Base-by-base conservation (phyloP, 306 rosid genomes). In the Luffa acutangula region DNA sequence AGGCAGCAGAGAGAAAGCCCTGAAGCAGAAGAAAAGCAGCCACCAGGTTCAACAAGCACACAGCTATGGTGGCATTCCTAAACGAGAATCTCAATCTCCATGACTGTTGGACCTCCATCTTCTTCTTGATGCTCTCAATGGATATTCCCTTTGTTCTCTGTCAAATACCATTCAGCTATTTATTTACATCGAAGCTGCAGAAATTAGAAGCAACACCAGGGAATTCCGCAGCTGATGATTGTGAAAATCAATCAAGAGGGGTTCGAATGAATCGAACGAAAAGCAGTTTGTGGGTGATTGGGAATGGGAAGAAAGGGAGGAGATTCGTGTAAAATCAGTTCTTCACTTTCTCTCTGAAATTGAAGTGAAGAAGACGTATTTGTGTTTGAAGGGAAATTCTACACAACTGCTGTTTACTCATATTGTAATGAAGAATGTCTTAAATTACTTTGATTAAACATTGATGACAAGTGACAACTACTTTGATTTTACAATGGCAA, bases 61-160 rank as follows among this genome's bases (percentile, higher is more conserved):
- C 85, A 48, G 80, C 59, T 6, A 96, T 82, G 71, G 99, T 96
- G n/a, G 97, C 99, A 82, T 75, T 93, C 82, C 90, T 91, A 89
- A 93, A 96, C 56, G 99, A 91, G 48, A 93, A 81, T 79, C 89
- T 87, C 62, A 85, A 80, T 80, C 83, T 88, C 96, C 92, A 91
- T 86, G 91, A 81, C 80, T 90, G 99, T 69, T 85, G 96, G 14
- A 86, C 89, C 87, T 96, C 99, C 99, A 92, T 88, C 48, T 46
- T 74, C 60, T 81, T 69, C 77, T 78, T 82, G 9, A 52, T n/a
- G 4, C 18, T n/a, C 34, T 60, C n/a, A 39, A 34, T 7, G 4
- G 59, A 18, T 31, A 74, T 49, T 48, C 42, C 54, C 25, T 72
- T 51, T 9, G 9, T 10, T 72, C 13, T 72, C 13, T 45, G 17